Evolutionary conservation across 345 rosid genomes (phyloP), one percentile per base, ranked within the genome.

Genomic region (Murraya koenigii): DNA sequence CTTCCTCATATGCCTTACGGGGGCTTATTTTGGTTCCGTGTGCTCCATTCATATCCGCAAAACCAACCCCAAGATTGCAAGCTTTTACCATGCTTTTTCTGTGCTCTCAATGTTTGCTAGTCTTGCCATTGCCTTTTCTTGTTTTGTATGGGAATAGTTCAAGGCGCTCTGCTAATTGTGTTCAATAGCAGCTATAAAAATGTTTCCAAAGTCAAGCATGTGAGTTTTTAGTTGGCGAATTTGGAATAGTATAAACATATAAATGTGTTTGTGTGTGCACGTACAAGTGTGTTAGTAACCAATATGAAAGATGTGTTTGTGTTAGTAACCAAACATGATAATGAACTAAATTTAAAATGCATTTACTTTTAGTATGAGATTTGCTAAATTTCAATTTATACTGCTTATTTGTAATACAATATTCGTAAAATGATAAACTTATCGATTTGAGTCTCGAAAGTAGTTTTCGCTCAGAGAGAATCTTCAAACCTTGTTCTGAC

Each of bases 11-110:
- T 49, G 58, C 58, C 35, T 26, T 8, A 28, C 32, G 73, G 73
- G 26, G 8, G 60, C 73, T 4, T 69, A 60, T 28, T 47, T 15
- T 20, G 30, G 39, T 2, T 69, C 60, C 38, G 38, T 49, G 49
- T 69, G 73, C 73, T 69, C 73, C 17, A 69, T 69, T 8, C 14
- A 69, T 49, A 19, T 69, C 60, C 60, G 59, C 14, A 54, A 69
- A 30, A 26, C 23, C 6, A 49, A 19, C 25, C 60, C 60, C 13
- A 69, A 49, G 59, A 8, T 49, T 5, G 73, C 73, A 28, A 30
- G 60, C 26, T 26, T 28, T 49, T 69, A 49, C 22, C 28, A 49
- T 28, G 73, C 25, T 4, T 28, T 69, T 49, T 58, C 39, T 8
- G 38, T 47, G 59, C 23, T 69, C 19, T 49, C 73, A 13, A 15